Conservation (phyloP, 768 basidiomycete genomes). For the Clathrus columnatus region DNA sequence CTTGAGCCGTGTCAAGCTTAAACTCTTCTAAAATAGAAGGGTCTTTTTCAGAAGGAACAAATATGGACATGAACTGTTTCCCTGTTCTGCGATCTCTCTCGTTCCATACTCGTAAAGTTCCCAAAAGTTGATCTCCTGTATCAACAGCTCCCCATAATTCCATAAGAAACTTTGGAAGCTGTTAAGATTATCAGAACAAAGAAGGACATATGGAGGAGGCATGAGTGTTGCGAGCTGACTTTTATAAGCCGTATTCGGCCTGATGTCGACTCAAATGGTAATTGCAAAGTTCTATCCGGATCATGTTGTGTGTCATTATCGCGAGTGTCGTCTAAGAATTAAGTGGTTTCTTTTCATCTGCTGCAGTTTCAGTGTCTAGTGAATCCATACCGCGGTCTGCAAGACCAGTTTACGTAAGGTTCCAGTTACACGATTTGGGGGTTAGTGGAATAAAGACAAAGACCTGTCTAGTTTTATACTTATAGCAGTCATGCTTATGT, state of each 20-base stretch:
- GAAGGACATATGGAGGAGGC: slow-evolving; percentile 1
- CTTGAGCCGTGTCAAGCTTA: slow-evolving; percentile 83
- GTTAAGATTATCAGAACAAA: slow-evolving; percentile 21
- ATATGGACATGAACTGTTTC: slow-evolving; percentile 51
- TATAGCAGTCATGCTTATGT: too few relatives aligned
- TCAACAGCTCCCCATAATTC: slow-evolving; percentile 76
- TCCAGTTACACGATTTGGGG: too few relatives aligned
- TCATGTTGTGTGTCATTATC: slow-evolving; percentile 66
- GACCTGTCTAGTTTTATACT: too few relatives aligned
- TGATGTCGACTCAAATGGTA: slow-evolving; percentile 62
- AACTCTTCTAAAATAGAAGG: slow-evolving; percentile 46
- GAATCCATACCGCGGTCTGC: too few relatives aligned
- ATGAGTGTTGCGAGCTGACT: slow-evolving; percentile 33
- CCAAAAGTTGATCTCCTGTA: slow-evolving; percentile 70
- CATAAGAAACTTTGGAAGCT: slow-evolving; percentile 82
- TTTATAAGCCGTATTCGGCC: slow-evolving; percentile 82
- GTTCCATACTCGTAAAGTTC: slow-evolving; percentile 73
- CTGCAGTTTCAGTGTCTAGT: slow-evolving; percentile 17
- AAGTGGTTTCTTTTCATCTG: slow-evolving; percentile 69
- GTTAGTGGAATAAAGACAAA: too few relatives aligned
- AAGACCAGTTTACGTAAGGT: too few relatives aligned
- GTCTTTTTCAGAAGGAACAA: slow-evolving; percentile 26
- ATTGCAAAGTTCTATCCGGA: slow-evolving; percentile 75
- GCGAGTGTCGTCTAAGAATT: slow-evolving; percentile 35
- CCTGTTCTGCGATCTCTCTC: slow-evolving; percentile 34